Percentiles rank a stretch among this genome's conserved stretches.
phyloP scores from a whole-genome alignment of 768 basidiomycete genomes.

The Hypholoma fasciculare region DNA sequence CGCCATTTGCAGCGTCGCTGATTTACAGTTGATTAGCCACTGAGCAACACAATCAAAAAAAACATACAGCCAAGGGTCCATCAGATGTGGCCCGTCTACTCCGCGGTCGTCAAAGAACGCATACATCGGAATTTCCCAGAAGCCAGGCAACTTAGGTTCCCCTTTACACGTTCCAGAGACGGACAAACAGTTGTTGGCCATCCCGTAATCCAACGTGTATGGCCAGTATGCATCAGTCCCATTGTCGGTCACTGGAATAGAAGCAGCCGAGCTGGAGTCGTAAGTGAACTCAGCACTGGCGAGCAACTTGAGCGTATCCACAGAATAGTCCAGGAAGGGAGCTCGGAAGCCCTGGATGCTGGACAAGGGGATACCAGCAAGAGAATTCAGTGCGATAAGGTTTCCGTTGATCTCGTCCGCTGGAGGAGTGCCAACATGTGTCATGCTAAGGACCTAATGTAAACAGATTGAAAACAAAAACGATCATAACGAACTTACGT shows the following conservation, averaged over 20 bases:
- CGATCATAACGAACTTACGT: conserved; percentile 44
- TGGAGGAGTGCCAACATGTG: conserved; percentile 67
- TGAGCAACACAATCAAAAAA: neutral
- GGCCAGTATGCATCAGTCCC: conserved; percentile 82
- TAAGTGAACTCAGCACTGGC: conserved; percentile 63
- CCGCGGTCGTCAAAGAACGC: conserved; percentile 67
- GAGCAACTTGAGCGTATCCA: conserved; percentile 61
- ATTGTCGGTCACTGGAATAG: conserved; percentile 64
- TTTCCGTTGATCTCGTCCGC: conserved; percentile 75
- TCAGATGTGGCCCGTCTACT: conserved; percentile 59
- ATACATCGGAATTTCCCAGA: conserved; percentile 89
- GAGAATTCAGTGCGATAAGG: conserved; percentile 74
- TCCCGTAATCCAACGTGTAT: conserved; percentile 76
- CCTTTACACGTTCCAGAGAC: conserved; percentile 63
- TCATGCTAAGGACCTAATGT: conserved; percentile 54
- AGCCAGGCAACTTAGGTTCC: conserved; percentile 67
- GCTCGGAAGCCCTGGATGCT: conserved; percentile 75
- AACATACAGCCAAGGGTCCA: conserved; percentile 82
- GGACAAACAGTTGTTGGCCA: conserved; percentile 74
- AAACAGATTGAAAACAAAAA: conserved; percentile 2
- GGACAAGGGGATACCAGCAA: conserved; percentile 71
- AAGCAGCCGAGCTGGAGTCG: conserved; percentile 62
- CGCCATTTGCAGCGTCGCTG: conserved; percentile 59
- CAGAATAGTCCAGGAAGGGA: conserved; percentile 68
- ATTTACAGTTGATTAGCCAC: neutral